These are phyloP conservation scores for Cystobasidium pallidum DNA, from an alignment of 1,284 basidiomycete species.

Conservation along the genomic window DNA sequence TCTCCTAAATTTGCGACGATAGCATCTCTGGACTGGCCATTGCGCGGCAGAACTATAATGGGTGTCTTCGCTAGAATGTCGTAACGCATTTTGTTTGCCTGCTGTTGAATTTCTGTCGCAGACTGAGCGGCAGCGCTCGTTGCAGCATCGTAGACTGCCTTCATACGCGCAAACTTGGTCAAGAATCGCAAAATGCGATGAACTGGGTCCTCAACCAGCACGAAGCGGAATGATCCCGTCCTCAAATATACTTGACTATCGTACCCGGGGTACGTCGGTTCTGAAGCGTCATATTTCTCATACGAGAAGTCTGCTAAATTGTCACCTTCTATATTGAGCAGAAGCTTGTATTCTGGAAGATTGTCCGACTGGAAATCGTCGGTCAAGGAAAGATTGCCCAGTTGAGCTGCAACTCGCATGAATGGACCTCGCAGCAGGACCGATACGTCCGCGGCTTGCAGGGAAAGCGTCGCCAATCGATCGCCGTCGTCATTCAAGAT, in stretches of 20 bases:
- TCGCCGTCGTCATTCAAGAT: slow-evolving; percentile 76
- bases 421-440: slow-evolving; percentile 75
- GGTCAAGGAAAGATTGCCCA: slow-evolving; percentile 82
- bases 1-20: slow-evolving; percentile 86
- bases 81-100: slow-evolving; percentile 74
- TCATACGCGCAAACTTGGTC: slow-evolving; percentile 83
- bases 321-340: slow-evolving; percentile 92
- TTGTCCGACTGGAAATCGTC: slow-evolving; percentile 67
- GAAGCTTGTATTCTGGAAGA: slow-evolving; percentile 67
- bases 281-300: slow-evolving; percentile 77
- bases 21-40: slow-evolving; percentile 69
- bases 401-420: slow-evolving; percentile 76
- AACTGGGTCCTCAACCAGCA: slow-evolving; percentile 84
- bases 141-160: slow-evolving; percentile 93
- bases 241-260: slow-evolving; percentile 83
- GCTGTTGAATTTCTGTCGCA: slow-evolving; percentile 73
- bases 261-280: slow-evolving; percentile 73
- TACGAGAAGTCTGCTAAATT: slow-evolving; percentile 95
- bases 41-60: slow-evolving; percentile 84
- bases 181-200: slow-evolving; percentile 84
- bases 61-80: slow-evolving; percentile 88
- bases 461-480: slow-evolving; percentile 79
- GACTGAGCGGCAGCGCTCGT: slow-evolving; percentile 88
- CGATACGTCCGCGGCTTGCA: slow-evolving; percentile 88
- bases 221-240: slow-evolving; percentile 88